phyloP scores from a whole-genome alignment of 148 eudicot genomes.

The Spergularia marina region DNA sequence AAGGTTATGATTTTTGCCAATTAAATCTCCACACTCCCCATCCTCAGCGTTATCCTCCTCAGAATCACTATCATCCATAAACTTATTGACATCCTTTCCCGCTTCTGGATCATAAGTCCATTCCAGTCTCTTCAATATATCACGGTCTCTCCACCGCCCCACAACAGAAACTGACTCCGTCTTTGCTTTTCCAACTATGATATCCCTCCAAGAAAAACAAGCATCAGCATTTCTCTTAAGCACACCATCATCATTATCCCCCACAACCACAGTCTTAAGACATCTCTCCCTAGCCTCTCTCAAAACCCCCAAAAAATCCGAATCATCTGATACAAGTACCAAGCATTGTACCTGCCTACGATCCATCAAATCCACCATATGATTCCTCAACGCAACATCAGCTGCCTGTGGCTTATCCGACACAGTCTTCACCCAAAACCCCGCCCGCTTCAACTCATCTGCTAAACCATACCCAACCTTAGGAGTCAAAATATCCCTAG shows the following conservation, averaged over 20 bases:
- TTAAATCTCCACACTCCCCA: conserved; percentile 28
- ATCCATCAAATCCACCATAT: conserved; percentile 75
- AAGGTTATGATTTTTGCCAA: conserved; percentile 21
- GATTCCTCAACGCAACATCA: conserved; percentile 55
- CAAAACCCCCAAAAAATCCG: conserved; percentile 57
- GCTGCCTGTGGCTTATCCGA: conserved; percentile 70
- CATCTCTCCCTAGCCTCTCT: conserved; percentile 80
- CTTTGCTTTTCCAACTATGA: conserved; percentile 69
- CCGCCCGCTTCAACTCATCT: conserved; percentile 71
- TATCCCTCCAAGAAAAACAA: conserved; percentile 78
- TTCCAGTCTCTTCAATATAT: conserved; percentile 63
- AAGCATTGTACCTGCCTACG: conserved; percentile 43
- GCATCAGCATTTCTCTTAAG: conserved; percentile 74
- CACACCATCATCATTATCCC: conserved; percentile 59
- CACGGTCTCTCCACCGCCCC: conserved; percentile 74
- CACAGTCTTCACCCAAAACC: conserved; percentile 71
- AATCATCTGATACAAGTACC: conserved; percentile 83
- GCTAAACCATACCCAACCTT: conserved; percentile 71
- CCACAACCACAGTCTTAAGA: conserved; percentile 75
- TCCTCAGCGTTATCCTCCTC: conserved; percentile 24
- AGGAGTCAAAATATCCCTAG: conserved; percentile 61
- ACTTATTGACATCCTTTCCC: conserved; percentile 27
- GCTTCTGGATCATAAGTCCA: conserved; percentile 63
- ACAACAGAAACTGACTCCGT: conserved; percentile 63
- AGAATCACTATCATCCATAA: conserved; percentile 24